These are phyloP conservation scores for Ceratocystis diversiconidia DNA, from an alignment of 2,329 filamentous ascomycete species.

Conservation along the genomic window DNA sequence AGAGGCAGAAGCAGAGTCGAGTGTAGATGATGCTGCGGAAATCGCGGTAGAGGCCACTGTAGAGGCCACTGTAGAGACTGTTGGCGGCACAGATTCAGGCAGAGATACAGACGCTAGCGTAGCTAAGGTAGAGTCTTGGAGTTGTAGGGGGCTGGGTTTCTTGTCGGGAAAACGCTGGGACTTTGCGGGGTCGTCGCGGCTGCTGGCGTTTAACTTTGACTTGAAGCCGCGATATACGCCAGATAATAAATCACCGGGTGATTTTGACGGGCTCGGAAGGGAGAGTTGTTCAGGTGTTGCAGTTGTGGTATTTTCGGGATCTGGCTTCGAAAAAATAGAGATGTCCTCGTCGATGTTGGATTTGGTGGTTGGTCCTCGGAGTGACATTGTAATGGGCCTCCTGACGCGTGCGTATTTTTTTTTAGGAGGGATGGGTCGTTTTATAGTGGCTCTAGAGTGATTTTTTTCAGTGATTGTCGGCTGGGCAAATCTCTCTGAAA, in stretches of 20 bases:
- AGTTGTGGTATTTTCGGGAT: not conserved
- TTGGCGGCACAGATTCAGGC: conserved; percentile 17
- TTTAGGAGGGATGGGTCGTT: not conserved
- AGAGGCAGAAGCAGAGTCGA: not conserved
- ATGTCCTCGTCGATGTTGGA: not conserved
- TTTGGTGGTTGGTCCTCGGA: not conserved
- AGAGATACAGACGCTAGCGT: not conserved
- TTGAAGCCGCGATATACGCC: conserved; percentile 39
- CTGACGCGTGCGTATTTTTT: not conserved
- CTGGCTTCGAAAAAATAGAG: conserved; percentile 7
- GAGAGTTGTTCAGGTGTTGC: not conserved
- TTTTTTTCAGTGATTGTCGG: not conserved
- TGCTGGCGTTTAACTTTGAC: conserved; percentile 24
- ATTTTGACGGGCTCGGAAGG: conserved; percentile 23
- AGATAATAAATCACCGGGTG: conserved; percentile 35
- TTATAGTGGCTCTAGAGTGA: not conserved
- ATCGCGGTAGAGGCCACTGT: conserved; percentile 18
- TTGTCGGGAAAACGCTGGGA: conserved; percentile 12
- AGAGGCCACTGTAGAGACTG: not conserved
- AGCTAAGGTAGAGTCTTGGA: conserved; percentile 23
- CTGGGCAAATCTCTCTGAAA: conserved; percentile 1
- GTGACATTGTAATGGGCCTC: conserved; percentile 6
- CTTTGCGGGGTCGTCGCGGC: conserved; percentile 31
- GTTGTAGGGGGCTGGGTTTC: conserved; percentile 21
- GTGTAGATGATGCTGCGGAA: not conserved